Percentiles rank a stretch among this genome's conserved stretches.
Evolutionary conservation across 345 rosid species (phyloP).

Genomic region (Citrus reticulata): DNA sequence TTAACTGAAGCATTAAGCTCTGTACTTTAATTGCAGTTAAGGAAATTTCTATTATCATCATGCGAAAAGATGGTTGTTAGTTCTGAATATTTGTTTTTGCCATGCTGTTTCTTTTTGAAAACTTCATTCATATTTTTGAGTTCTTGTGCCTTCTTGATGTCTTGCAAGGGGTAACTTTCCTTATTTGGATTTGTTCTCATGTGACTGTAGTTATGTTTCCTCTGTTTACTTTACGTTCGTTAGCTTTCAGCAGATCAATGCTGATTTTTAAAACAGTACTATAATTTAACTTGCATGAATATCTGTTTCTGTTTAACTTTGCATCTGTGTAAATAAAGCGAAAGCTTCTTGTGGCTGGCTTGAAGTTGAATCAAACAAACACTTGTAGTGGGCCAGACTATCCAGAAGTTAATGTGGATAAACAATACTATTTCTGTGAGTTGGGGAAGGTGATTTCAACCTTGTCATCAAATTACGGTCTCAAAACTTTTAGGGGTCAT

Average conservation of each 20-base stretch:
- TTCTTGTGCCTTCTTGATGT: background rate
- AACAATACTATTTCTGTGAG: background rate
- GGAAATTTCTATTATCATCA: slow-evolving; percentile 11
- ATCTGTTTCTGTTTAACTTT: background rate
- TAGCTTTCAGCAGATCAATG: background rate
- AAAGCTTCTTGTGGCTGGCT: background rate
- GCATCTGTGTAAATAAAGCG: background rate
- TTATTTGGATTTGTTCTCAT: background rate
- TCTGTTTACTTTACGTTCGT: background rate
- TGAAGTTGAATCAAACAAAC: background rate
- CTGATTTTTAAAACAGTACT: background rate
- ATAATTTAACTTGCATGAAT: background rate
- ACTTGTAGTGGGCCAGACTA: background rate
- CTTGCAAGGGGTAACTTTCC: background rate
- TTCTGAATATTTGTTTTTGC: background rate
- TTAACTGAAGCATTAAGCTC: slow-evolving; percentile 19
- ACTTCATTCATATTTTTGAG: background rate
- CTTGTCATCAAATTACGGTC: too few relatives aligned
- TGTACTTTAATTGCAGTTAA: slow-evolving; percentile 18
- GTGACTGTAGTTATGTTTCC: background rate
- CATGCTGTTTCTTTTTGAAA: background rate
- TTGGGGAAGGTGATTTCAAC: background rate
- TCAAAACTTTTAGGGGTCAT: too few relatives aligned
- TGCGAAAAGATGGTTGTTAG: slow-evolving; percentile 7
- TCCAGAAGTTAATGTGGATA: background rate